Base-by-base conservation (phyloP, 371 early-diverging fungal species). In the Mortierella sp. region DNA sequence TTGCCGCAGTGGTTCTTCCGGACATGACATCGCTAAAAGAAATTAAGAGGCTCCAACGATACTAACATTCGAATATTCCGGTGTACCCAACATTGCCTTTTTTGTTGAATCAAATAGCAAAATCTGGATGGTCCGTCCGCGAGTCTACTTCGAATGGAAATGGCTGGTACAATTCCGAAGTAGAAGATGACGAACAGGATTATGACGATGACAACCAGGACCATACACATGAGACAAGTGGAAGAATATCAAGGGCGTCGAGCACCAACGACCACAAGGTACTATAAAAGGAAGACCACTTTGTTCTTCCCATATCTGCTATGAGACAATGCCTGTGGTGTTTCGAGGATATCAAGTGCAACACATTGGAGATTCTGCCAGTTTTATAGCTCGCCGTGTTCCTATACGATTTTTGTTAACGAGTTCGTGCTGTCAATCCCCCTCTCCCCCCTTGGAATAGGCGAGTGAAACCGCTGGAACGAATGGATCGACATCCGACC, bases 101-200 rank as follows among this genome's bases (percentile, higher is more conserved):
- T 3, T 37, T 37, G 37, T 9, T 37, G 5, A 3, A 37, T 50
- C 14, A 5, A 23, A 11, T 65, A 74, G 74, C 58, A n/a, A 58
- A 60, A 46, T 26, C 57, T 45, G 68, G 62, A 57, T 74, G 74
- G 74, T 68, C 74, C 60, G 68, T 68, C 57, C 74, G 69, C 50
- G 62, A 68, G 43, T 74, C 74, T 21, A 74, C 74, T 2, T 74
- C 68, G 12, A 74, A 74, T 47, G 74, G 69, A 18, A 68, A 68
- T 61, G 74, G 74, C 47, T 74, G 74, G 74, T 74, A 74, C 58
- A 74, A 68, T 53, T 74, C 74, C 30, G 74, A 74, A 46, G 69
- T 57, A 4, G 74, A 74, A 46, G 74, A 74, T 21, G 74, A 74
- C 16, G 66, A 53, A 12, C 53, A 53, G 11, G 53, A 53, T 21